Evolutionary conservation across 352 stramenopile genomes (phyloP).

Genomic region (Globisporangium acanthophoron): DNA sequence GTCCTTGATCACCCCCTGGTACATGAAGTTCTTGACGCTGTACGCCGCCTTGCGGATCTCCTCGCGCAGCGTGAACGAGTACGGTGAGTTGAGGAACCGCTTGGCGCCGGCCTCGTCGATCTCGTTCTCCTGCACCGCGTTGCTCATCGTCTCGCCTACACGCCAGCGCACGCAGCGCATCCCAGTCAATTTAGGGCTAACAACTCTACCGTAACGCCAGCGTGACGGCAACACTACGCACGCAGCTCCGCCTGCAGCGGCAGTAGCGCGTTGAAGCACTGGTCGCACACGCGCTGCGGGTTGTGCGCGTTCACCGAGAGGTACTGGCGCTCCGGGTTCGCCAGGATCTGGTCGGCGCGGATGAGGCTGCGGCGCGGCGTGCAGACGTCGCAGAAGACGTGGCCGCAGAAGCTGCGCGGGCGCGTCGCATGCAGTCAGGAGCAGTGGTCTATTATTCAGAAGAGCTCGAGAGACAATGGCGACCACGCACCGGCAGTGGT

Average conservation of each 20-base stretch:
- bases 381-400: slow-evolving; percentile 76
- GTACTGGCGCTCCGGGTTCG: slow-evolving; percentile 64
- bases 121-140: slow-evolving; percentile 72
- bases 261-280: slow-evolving; percentile 54
- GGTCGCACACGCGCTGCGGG: slow-evolving; percentile 78
- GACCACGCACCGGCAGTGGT: slow-evolving; percentile 72
- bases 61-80: slow-evolving; percentile 86
- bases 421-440: slow-evolving; percentile 2
- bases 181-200: not conserved
- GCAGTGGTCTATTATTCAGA: not conserved
- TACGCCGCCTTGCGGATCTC: slow-evolving; percentile 93
- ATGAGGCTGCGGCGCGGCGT: slow-evolving; percentile 69
- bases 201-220: not conserved
- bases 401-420: slow-evolving; percentile 50
- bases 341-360: slow-evolving; percentile 67
- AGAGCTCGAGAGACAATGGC: not conserved
- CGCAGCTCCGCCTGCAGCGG: slow-evolving; percentile 63
- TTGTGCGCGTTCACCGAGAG: slow-evolving; percentile 76
- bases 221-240: slow-evolving; percentile 19
- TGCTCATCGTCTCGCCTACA: slow-evolving; percentile 64
- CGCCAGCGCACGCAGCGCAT: not conserved
- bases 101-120: slow-evolving; percentile 58
- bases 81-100: slow-evolving; percentile 79
- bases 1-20: slow-evolving; percentile 85
- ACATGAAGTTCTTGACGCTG: slow-evolving; percentile 91